phyloP scores from a whole-genome alignment of 2,329 filamentous ascomycete genomes.

The Colletotrichum musae region DNA sequence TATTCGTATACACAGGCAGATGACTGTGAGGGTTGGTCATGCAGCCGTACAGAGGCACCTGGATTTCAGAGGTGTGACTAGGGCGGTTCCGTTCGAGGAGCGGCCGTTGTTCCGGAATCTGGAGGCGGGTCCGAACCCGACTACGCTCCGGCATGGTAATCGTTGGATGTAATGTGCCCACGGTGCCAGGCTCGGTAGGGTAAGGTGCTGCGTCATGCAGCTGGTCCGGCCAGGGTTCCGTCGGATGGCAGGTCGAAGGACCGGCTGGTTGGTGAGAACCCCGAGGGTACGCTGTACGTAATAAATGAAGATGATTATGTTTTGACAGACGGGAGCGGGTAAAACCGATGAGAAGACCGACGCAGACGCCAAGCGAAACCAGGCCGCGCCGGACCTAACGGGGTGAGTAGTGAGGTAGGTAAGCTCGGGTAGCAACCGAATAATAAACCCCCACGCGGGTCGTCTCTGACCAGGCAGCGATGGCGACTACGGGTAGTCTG shows the following conservation, averaged over 20 bases:
- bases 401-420: slow-evolving; percentile 1
- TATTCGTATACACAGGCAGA: slow-evolving; percentile 82
- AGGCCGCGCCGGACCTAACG: slow-evolving; percentile 5
- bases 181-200: background rate
- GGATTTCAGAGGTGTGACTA: slow-evolving; percentile 53
- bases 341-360: slow-evolving; percentile 16
- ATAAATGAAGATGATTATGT: slow-evolving; percentile 1
- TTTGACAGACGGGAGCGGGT: slow-evolving; percentile 11
- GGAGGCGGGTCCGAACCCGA: slow-evolving; percentile 34
- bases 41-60: slow-evolving; percentile 66
- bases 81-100: slow-evolving; percentile 54
- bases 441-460: slow-evolving; percentile 26
- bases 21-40: slow-evolving; percentile 71
- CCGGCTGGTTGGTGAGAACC: background rate
- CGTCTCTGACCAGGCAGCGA: background rate
- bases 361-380: background rate
- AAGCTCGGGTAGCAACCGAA: slow-evolving; percentile 3
- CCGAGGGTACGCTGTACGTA: slow-evolving; percentile 23
- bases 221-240: background rate
- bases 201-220: slow-evolving; percentile 8
- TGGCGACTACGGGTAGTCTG: too few relatives aligned
- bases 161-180: slow-evolving; percentile 3
- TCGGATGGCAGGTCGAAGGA: background rate
- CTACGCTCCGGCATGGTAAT: slow-evolving; percentile 43
- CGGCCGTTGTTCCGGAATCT: slow-evolving; percentile 47